Evolutionary conservation across 2,329 filamentous ascomycete species (phyloP), one percentile per base, ranked within the genome.

Genomic region (Beauveria rudraprayagi): DNA sequence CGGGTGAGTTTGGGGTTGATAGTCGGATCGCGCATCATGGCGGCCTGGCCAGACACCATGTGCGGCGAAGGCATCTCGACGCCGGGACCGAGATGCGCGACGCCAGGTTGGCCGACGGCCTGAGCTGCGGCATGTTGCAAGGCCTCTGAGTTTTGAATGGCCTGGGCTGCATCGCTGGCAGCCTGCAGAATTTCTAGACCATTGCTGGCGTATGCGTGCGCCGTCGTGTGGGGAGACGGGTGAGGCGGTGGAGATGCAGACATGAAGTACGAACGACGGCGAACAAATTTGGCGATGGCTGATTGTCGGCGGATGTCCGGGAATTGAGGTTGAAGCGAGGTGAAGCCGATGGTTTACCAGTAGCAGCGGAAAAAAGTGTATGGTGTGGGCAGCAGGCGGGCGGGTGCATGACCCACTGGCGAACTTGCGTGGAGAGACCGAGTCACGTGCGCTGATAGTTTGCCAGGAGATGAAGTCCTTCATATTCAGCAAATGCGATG

Each of bases 1-100:
- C 83, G 79, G 30, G 81, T 84, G 51, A 81, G 73, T 71, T 83
- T 84, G 17, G 76, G 76, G 60, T 78, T 78, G 59, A 77, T 70
- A 14, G 72, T 75, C 8, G 76, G 74, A 61, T 78, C 76, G 46
- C 75, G 72, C 65, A 71, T 47, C 51, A 55, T 40, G 51, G 57
- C 40, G 26, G 14, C 11, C 50, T 61, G 58, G 60, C 67, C 53
- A 60, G 60, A n/a, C 43, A 68, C 56, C 61, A 71, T 66, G 60
- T 69, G 68, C 30, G 62, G 68, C 34, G 63, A 55, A n/a, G 63
- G 56, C 60, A 67, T 61, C 17, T 71, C 70, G 41, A 47, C 24
- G 19, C 22, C 40, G 16, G 28, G 28, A 55, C 66, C 66, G 56
- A 65, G 64, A 54, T 54, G 58, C 51, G 41, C 41, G 51, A 48